Evolutionary conservation across 768 basidiomycete species (phyloP).

Genomic region (Amanita brunnescens): DNA sequence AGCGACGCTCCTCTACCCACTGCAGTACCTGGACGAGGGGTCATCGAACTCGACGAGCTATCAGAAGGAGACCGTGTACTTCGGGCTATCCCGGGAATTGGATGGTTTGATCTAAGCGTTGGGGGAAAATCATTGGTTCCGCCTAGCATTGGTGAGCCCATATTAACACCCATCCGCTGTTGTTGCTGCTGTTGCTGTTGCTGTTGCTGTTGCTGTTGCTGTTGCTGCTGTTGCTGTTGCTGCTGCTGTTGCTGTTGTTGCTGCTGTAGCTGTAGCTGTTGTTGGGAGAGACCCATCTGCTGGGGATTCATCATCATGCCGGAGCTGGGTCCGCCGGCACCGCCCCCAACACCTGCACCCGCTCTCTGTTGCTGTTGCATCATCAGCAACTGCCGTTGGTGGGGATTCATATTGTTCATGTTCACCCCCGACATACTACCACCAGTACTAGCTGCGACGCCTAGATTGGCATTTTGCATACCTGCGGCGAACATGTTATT

Average conservation of each 20-base stretch:
- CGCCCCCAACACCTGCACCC: constrained; percentile 21
- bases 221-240: constrained; percentile 22
- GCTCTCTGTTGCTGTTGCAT: constrained; percentile 14
- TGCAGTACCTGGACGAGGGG: constrained; percentile 33
- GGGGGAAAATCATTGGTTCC: constrained; percentile 29
- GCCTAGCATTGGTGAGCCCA: constrained; percentile 36
- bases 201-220: constrained; percentile 21
- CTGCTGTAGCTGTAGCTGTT: constrained; percentile 22
- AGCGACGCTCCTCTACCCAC: constrained; percentile 29
- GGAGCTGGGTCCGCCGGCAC: constrained; percentile 16
- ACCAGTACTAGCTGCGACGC: constrained; percentile 17
- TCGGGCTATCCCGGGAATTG: constrained; percentile 68
- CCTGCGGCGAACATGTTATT: constrained; percentile 14
- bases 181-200: constrained; percentile 23
- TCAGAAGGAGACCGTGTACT: constrained; percentile 74
- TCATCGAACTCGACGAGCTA: constrained; percentile 41
- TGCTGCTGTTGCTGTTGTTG: constrained; percentile 21
- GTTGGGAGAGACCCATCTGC: constrained; percentile 19
- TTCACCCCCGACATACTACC: constrained; percentile 24
- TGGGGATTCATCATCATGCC: constrained; percentile 31
- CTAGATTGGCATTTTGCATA: constrained; percentile 13
- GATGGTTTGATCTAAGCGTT: constrained; percentile 44
- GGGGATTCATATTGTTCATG: constrained; percentile 23
- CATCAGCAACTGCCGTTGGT: constrained; percentile 5
- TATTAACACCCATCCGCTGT: constrained; percentile 19